Evolutionary conservation across 1,284 basidiomycete species (phyloP), one percentile per base, ranked within the genome.

Genomic region (Tilletiopsis washingtonensis): DNA sequence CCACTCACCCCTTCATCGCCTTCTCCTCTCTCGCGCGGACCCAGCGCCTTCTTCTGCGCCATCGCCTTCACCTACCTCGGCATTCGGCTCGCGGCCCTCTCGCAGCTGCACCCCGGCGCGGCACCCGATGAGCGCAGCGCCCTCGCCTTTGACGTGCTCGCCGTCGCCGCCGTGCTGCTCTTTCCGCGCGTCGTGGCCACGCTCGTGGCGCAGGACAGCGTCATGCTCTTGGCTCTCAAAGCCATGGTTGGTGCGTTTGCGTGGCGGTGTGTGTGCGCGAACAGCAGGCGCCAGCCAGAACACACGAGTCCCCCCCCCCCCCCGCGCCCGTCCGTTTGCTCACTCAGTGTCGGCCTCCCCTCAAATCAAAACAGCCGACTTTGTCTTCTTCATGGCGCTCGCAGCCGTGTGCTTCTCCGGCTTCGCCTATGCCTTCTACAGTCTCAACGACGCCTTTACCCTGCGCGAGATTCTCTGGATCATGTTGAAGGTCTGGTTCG

Each of bases 401-500:
- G 91, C 90, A 21, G 51, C 61, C 40, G 54, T 62, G 43, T 61
- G 61, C 69, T 89, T 88, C 64, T 81, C 80, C 36, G 89, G 90
- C 3, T 96, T 96, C 71, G 73, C 90, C 27, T 94, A 93, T 74
- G 88, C 89, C 0, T 78, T 94, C 17, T 91, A 84, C 82, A 91
- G 87, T 79, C 74, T 79, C 19, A 75, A 75, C 1, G 63, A 75
- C 44, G 52, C 53, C n/a, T 54, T 51, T 50, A 49, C 56, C 25
- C 53, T 39, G 32, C 84, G 83, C 24, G 78, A 79, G n/a, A 85
- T 88, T 36, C 79, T 83, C 0, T 90, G 86, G 87, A 88, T 86
- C 83, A 88, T 90, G 87, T 78, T 88, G 29, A 85, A 88, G 66
- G 74, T 88, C 2, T 88, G 82, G 58, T 71, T 65, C 51, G 72